phyloP scores from a whole-genome alignment of 192 early-diverging fungal genomes.

The Coemansia sp. region DNA sequence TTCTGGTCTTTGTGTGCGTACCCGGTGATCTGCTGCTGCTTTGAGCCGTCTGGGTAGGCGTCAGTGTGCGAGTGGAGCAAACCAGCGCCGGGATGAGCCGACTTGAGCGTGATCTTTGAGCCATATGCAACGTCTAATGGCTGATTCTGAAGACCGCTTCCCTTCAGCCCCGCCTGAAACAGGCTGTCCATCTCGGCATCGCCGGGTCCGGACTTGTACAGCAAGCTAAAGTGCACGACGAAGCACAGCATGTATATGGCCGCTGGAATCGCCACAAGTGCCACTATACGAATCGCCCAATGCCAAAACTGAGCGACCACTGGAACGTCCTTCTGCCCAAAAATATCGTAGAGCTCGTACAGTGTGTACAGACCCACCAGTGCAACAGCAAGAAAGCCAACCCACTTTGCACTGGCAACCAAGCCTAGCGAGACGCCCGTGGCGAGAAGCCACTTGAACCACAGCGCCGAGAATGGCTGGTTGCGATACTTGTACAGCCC shows the following conservation, averaged over 20 bases:
- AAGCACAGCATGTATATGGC: slow-evolving; percentile 82
- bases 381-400: slow-evolving; percentile 88
- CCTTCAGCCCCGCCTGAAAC: slow-evolving; percentile 91
- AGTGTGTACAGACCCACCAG: slow-evolving; percentile 89
- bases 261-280: slow-evolving; percentile 79
- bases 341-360: slow-evolving; percentile 87
- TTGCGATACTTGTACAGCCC: slow-evolving; percentile 73
- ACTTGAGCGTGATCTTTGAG: slow-evolving; percentile 84
- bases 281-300: slow-evolving; percentile 77
- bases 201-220: slow-evolving; percentile 77
- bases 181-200: slow-evolving; percentile 92
- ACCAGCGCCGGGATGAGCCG: slow-evolving; percentile 61
- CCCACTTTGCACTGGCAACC: slow-evolving; percentile 94
- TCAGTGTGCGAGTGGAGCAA: slow-evolving; percentile 93
- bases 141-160: slow-evolving; percentile 73
- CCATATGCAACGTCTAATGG: slow-evolving; percentile 91
- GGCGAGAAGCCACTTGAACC: slow-evolving; percentile 85
- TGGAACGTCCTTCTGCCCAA: slow-evolving; percentile 68
- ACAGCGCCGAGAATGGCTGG: slow-evolving; percentile 75
- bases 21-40: slow-evolving; percentile 96
- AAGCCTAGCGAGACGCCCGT: slow-evolving; percentile 87
- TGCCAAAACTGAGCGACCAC: slow-evolving; percentile 68
- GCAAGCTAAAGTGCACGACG: slow-evolving; percentile 81
- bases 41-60: slow-evolving; percentile 75
- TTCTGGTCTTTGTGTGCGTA: slow-evolving; percentile 93